Evolutionary conservation across 208 protist species (phyloP), one percentile per base, ranked within the genome.

Genomic region (Crithidia bombi): DNA sequence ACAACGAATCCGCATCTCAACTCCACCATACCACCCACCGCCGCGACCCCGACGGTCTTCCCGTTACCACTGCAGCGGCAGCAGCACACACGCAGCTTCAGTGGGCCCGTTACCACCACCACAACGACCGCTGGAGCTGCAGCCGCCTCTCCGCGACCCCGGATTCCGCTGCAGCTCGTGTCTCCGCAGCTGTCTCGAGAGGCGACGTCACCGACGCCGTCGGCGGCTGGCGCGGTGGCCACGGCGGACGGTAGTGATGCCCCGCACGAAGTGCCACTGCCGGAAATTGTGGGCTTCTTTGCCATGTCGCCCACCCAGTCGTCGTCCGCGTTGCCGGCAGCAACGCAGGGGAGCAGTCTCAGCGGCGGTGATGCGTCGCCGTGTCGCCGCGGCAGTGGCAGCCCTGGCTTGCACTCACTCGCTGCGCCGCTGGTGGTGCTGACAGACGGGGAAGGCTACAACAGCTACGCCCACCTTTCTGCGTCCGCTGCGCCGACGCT

Each of bases 191-290:
- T 26, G 46, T 5, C 23, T 5, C 32, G 35, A 30, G n/a, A n/a
- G n/a, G n/a, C n/a, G n/a, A n/a, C n/a, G n/a, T n/a, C n/a, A n/a
- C n/a, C n/a, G 1, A 25, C 47, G 25, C 36, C 23, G 19, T 61
- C 41, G 4, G 25, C 21, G 15, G 17, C 63, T 10, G 32, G n/a
- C n/a, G n/a, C 35, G 26, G 47, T 57, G 23, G 36, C 21, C 15
- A 39, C 21, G 6, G n/a, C 30, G 28, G 52, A 23, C 43, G 25
- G 35, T 43, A 47, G 50, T 17, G 52, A 68, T 30, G 69, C 69
- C 21, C 69, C 69, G 1, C 25, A 68, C 38, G 69, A 75, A 19
- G 49, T 75, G 0, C 59, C 61, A 12, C 52, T 67, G 52, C 69
- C 69, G 17, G 41, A 55, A 21, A 28, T 33, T 15, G 52, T 64